Conservation (phyloP, 257 asterid species). For the Euphrasia confusa region DNA sequence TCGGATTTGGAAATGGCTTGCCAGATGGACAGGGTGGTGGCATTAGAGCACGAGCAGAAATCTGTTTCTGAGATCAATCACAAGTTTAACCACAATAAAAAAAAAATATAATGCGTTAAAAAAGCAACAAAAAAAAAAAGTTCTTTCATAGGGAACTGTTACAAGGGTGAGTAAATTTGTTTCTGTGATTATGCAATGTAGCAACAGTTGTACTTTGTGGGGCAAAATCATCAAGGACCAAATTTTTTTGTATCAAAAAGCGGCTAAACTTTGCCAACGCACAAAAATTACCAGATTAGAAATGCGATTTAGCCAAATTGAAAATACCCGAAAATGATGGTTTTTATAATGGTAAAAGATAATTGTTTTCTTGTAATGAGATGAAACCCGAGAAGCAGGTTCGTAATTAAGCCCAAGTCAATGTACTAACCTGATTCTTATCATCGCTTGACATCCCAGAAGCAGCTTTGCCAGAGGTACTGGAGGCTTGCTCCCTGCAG, state of each 20-base stretch:
- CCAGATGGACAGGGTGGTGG: constrained; percentile 89
- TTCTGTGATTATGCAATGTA: too few species aligned
- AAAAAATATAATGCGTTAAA: background rate
- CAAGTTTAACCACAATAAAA: background rate
- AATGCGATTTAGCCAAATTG: too few species aligned
- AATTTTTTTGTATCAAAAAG: too few species aligned
- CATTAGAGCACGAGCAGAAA: constrained; percentile 87
- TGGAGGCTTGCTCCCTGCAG: constrained; percentile 89
- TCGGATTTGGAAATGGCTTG: constrained; percentile 38
- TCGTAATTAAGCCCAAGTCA: background rate
- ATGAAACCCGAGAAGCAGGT: background rate
- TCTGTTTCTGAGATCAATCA: constrained; percentile 47
- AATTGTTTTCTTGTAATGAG: background rate
- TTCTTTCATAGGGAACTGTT: too few species aligned
- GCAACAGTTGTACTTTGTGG: too few species aligned
- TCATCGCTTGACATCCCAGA: constrained; percentile 93
- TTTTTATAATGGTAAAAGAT: background rate
- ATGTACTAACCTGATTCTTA: constrained; percentile 62
- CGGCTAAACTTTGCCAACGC: too few species aligned
- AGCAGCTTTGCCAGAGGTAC: constrained; percentile 85
- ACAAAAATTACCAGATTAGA: too few species aligned
- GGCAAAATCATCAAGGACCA: too few species aligned
- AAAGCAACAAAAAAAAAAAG: too few species aligned
- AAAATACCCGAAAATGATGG: background rate
- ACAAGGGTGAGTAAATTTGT: background rate